These are phyloP conservation scores for Triangularia verruculosa DNA, from an alignment of 2,329 filamentous ascomycete species.

Conservation along the genomic window DNA sequence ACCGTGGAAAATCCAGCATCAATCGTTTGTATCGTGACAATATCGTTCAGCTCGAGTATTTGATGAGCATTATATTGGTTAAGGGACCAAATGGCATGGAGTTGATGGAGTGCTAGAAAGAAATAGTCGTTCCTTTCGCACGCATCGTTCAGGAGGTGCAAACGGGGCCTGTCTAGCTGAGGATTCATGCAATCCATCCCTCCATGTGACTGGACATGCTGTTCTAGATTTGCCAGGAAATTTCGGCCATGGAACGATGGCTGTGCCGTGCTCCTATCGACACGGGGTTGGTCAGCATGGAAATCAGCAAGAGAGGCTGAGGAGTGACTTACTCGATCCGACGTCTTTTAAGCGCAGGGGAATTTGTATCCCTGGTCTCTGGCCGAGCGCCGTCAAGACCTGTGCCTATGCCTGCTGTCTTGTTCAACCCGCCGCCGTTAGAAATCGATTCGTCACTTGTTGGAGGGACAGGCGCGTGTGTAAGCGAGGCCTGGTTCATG, in stretches of 20 bases:
- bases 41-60: constrained; percentile 33
- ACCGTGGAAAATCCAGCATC: constrained; percentile 37
- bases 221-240: constrained; percentile 2
- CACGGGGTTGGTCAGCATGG: background rate
- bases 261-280: background rate
- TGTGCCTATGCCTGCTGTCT: too few relatives aligned
- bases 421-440: background rate
- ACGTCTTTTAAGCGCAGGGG: constrained; percentile 19
- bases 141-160: constrained; percentile 55
- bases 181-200: constrained; percentile 26
- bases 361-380: background rate
- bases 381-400: background rate
- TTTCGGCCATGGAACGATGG: background rate
- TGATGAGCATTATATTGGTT: constrained; percentile 36
- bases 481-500: background rate
- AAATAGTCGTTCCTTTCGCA: constrained; percentile 55
- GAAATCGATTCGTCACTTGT: background rate
- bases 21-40: constrained; percentile 22
- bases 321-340: constrained; percentile 22
- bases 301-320: background rate
- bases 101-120: constrained; percentile 64
- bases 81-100: constrained; percentile 57
- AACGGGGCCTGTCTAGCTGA: constrained; percentile 45
- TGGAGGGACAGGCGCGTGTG: background rate
- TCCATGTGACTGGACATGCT: constrained; percentile 15